Evolutionary conservation across 495 filamentous ascomycete species (phyloP).

Genomic region (Lindgomyces ingoldianus): DNA sequence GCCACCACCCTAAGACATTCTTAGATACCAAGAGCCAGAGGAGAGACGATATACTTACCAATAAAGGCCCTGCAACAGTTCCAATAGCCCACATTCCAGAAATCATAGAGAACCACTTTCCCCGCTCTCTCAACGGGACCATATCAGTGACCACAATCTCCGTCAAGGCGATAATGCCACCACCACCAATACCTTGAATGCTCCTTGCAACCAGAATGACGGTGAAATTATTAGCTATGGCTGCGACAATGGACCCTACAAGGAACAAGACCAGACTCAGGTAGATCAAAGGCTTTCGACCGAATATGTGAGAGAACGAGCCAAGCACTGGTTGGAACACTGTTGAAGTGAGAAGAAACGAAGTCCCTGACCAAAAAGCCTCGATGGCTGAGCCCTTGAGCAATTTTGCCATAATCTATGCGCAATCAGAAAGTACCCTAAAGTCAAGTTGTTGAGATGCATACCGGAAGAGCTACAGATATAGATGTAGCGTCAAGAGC

Average conservation of each 20-base stretch:
- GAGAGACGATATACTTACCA: no score
- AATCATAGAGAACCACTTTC: slow-evolving; percentile 50
- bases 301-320: slow-evolving; percentile 56
- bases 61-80: slow-evolving; percentile 65
- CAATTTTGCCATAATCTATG: slow-evolving; percentile 52
- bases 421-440: not conserved
- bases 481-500: slow-evolving; percentile 75
- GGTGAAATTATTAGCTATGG: slow-evolving; percentile 60
- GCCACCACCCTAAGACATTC: slow-evolving; percentile 50
- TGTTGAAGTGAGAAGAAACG: slow-evolving; percentile 55
- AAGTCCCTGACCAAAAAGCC: slow-evolving; percentile 61
- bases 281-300: slow-evolving; percentile 51
- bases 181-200: slow-evolving; percentile 72
- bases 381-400: slow-evolving; percentile 58
- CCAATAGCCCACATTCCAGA: slow-evolving; percentile 56
- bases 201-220: slow-evolving; percentile 64
- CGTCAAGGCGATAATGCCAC: slow-evolving; percentile 64
- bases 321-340: slow-evolving; percentile 44
- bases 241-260: slow-evolving; percentile 61
- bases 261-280: slow-evolving; percentile 56
- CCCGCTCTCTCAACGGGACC: slow-evolving; percentile 55
- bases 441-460: slow-evolving; percentile 12
- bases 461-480: slow-evolving; percentile 69
- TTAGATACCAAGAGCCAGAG: no score
- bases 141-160: slow-evolving; percentile 69